phyloP scores from a whole-genome alignment of 345 rosid species.

The Ceriops tagal region DNA sequence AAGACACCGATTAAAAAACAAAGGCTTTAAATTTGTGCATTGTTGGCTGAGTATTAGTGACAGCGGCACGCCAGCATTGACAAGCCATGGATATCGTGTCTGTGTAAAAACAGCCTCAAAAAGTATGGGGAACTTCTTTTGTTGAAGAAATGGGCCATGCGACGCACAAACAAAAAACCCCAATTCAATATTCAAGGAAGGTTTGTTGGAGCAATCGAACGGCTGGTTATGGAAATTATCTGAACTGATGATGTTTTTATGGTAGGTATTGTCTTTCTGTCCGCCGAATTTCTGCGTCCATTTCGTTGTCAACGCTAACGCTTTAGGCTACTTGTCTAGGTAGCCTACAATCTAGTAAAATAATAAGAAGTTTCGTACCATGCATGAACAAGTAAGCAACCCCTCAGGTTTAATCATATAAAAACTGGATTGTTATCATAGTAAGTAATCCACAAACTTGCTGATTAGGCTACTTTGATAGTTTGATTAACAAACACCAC shows the following conservation, averaged over 20 bases:
- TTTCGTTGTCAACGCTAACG: conserved; percentile 22
- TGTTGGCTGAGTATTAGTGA: conserved; percentile 5
- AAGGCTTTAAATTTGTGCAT: background rate
- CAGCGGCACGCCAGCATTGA: background rate
- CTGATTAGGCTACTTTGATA: conserved; percentile 8
- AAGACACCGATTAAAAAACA: background rate
- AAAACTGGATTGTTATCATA: background rate
- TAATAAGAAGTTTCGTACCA: conserved; percentile 27
- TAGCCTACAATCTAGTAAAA: conserved; percentile 27
- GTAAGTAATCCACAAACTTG: background rate
- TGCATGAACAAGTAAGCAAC: conserved; percentile 15
- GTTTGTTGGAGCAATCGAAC: conserved; percentile 22
- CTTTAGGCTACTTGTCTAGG: conserved; percentile 25
- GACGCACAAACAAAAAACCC: background rate
- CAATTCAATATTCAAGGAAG: conserved; percentile 9
- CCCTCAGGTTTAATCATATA: conserved; percentile 1
- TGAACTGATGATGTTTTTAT: background rate
- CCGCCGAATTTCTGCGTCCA: background rate
- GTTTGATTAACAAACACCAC: background rate
- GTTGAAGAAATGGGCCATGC: background rate
- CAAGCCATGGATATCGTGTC: conserved; percentile 27
- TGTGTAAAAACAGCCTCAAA: conserved; percentile 10
- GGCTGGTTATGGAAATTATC: conserved; percentile 10
- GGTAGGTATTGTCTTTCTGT: background rate
- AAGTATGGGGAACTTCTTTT: background rate